Base-by-base conservation (phyloP, 805 yeast species). In the Naumovozyma castellii region DNA sequence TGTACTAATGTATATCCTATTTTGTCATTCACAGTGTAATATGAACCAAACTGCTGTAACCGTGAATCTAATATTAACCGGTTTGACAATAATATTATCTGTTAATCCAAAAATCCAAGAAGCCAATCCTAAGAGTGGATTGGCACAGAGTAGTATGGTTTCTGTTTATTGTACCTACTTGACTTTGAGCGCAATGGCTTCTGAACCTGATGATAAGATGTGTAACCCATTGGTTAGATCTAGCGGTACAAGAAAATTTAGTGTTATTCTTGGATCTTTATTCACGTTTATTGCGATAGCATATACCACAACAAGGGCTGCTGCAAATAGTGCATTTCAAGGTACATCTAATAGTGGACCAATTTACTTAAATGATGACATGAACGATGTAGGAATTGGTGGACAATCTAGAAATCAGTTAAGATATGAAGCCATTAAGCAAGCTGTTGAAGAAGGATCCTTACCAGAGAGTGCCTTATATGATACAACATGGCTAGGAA, bases 91-190 rank as follows among this genome's bases (percentile, higher is more conserved):
- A 0, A 73, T 65, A 0, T 59, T 87, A 41, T 84, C 95, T 0
- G 72, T 94, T 32, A 75, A 83, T 51, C 94, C 94, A 30, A 73
- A 72, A 18, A 80, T 92, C 16, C 97, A 92, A 62, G 97, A 86
- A 57, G 77, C 73, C 54, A 94, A 94, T 61, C 94, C 97, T 4
- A 84, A 83, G 50, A 95, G 96, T 1, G 99, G 98, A 1, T 68
- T 92, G 37, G 97, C 98, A 3, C 99, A 92, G 66, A 73, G 95
- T 9, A 87, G 95, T 13, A 88, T 94, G 88, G 97, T 94, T 29
- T 80, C 90, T 10, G 73, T 87, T 17, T 92, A 92, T 62, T 86
- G 97, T 61, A 83, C 97, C 0, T 92, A 92, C 57, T 67, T 92
- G 50, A 78, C 87, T 2, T 75, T 92, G 68, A 79, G 92, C 43